Conservation (phyloP, 2,329 filamentous ascomycete species). For the Macroventuria anomochaeta region DNA sequence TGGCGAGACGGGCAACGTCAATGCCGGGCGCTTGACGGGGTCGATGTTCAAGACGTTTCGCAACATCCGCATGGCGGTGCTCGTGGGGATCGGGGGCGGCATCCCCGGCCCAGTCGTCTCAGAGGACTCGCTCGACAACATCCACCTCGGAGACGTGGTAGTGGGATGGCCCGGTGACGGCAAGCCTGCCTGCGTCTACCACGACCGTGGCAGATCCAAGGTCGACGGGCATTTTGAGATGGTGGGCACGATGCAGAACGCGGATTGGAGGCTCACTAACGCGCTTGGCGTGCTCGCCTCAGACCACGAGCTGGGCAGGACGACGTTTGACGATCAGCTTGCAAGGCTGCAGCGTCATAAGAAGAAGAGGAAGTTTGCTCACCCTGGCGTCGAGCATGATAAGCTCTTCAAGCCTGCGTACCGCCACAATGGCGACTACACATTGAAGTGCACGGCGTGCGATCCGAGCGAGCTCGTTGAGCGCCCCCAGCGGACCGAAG, state of each 20-base stretch:
- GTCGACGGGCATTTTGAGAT: not conserved
- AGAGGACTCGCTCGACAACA: not conserved
- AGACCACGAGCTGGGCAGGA: not conserved
- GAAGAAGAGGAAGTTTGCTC: not conserved
- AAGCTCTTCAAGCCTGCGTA: not conserved
- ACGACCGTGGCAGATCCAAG: not conserved
- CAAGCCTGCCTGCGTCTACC: conserved; percentile 13
- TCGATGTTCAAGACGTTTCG: conserved; percentile 19
- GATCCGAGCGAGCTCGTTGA: not conserved
- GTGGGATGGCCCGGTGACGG: conserved; percentile 15
- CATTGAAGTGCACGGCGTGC: not conserved
- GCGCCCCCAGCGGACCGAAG: not conserved
- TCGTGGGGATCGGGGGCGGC: conserved; percentile 21
- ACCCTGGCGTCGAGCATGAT: not conserved
- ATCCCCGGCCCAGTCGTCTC: conserved; percentile 8
- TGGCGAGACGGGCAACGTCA: conserved; percentile 19
- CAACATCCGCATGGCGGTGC: conserved; percentile 17
- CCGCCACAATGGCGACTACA: not conserved
- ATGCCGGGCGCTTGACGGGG: conserved; percentile 11
- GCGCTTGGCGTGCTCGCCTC: not conserved
- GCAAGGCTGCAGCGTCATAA: not conserved
- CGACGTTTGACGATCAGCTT: not conserved
- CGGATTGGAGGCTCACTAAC: not conserved
- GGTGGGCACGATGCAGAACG: not conserved
- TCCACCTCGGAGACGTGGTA: conserved; percentile 24